Evolutionary conservation across 2,329 filamentous ascomycete species (phyloP).

Genomic region (Aciculosporium take): DNA sequence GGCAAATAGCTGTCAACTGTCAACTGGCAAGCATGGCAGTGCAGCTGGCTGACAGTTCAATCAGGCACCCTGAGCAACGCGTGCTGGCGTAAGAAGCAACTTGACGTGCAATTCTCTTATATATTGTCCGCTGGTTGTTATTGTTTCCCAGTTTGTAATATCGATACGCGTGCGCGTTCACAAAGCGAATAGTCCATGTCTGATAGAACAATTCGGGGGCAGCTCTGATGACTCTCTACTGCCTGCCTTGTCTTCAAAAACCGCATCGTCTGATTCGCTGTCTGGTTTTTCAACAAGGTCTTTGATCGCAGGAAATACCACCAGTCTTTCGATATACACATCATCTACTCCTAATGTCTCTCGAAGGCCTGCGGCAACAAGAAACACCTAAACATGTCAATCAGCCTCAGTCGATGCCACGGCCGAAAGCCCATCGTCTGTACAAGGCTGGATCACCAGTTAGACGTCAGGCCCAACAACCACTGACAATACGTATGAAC

Average conservation of each 20-base stretch:
- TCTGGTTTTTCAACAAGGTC: background rate
- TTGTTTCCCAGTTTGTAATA: no score
- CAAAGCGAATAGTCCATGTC: no score
- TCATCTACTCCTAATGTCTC: background rate
- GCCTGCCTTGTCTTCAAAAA: background rate
- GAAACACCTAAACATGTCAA: background rate
- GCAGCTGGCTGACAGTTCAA: background rate
- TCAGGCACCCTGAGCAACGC: background rate
- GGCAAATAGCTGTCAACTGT: no score
- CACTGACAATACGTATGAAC: conserved; percentile 32
- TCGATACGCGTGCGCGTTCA: no score
- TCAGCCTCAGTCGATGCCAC: background rate
- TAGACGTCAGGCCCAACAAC: conserved; percentile 20
- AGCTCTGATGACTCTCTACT: background rate
- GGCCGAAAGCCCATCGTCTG: conserved; percentile 15
- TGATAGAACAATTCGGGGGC: background rate
- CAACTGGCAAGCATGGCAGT: background rate
- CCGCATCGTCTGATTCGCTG: no score
- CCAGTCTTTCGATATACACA: background rate
- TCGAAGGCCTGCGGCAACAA: background rate
- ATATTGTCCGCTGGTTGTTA: no score
- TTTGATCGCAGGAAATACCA: background rate
- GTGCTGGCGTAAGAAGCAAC: background rate
- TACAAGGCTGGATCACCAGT: conserved; percentile 16
- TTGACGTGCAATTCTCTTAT: background rate